Percentiles rank a stretch among this genome's conserved stretches.
Evolutionary conservation across 2,329 filamentous ascomycete genomes (phyloP).

Genomic region (Exophiala sideris): DNA sequence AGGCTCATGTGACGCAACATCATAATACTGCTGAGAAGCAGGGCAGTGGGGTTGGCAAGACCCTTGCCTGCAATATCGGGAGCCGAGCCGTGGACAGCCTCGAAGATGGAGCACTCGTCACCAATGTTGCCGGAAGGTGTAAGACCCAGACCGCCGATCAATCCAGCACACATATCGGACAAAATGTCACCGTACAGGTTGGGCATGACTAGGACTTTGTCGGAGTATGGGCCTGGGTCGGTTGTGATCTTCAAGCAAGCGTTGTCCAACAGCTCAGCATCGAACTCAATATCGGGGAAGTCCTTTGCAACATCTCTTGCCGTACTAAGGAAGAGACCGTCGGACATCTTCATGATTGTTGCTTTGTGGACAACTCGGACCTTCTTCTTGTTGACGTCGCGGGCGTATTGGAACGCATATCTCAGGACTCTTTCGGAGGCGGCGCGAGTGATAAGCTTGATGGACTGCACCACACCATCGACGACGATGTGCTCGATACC

Average conservation of each 20-base stretch:
- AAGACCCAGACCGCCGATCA: conserved; percentile 95
- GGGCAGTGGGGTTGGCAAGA: conserved; percentile 94
- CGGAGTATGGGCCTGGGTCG: conserved; percentile 90
- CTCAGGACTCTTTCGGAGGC: conserved; percentile 93
- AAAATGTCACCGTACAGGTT: conserved; percentile 99
- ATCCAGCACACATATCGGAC: conserved; percentile 98
- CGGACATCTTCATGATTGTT: conserved; percentile 97
- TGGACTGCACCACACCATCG: conserved; percentile 96
- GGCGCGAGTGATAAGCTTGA: conserved; percentile 94
- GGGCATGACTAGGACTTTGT: conserved; percentile 80
- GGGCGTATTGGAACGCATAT: conserved; percentile 97
- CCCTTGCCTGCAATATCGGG: conserved; percentile 95
- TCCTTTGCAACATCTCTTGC: conserved; percentile 87
- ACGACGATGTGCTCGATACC: conserved; percentile 98
- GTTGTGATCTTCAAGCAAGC: conserved; percentile 98
- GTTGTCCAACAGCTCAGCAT: conserved; percentile 97
- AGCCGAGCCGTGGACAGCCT: conserved; percentile 96
- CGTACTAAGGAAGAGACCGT: conserved; percentile 93
- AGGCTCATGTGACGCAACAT: conserved; percentile 99
- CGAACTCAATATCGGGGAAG: conserved; percentile 93
- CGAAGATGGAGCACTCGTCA: conserved; percentile 99
- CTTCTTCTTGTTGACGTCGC: conserved; percentile 90
- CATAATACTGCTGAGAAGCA: conserved; percentile 96
- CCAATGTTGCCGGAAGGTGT: conserved; percentile 99
- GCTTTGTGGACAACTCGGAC: conserved; percentile 91